Evolutionary conservation across 371 early-diverging fungal genomes (phyloP), one percentile per base, ranked within the genome.

Genomic region (Gilbertella persicaria): DNA sequence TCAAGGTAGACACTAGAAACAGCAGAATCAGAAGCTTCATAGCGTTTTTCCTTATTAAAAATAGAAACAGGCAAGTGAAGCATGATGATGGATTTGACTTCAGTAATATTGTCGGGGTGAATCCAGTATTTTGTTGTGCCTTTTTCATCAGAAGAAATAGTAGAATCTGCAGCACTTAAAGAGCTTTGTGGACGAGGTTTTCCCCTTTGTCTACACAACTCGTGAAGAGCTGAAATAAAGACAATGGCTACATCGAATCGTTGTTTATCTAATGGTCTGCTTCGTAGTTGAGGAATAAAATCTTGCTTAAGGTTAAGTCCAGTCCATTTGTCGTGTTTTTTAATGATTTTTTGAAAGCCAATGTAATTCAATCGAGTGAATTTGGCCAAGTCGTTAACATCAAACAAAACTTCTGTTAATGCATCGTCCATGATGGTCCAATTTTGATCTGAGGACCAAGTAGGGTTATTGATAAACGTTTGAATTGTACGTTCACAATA

Each of bases 91-190:
- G 88, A 82, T 63, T 95, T 94, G 52, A 99, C 86, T 64, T 95
- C 95, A 50, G 90, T 91, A 28, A 99, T 89, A 71, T 99, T 96
- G 66, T 98, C 96, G 0, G 92, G 91, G 55, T 95, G 95, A 7
- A 99, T 93, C 98, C 98, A 99, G 73, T 95, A 99, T 74, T 67
- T 67, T 5, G 64, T 60, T 7, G 68, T 65, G 5, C 62, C 66
- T 20, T 62, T 45, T 50, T 65, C 66, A 49, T 61, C 60, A 5
- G 61, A 61, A 46, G 56, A 61, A 36, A 61, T 61, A 42, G 53
- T 62, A n/a, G 54, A 58, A 25, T 62, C 66, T 2, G 66, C 46
- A 1, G 61, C 57, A 17, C 42, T 53, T n/a, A n/a, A n/a, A n/a
- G n/a, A n/a, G 26, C 61, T 65, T 14, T 66, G 69, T 29, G 69